phyloP scores from a whole-genome alignment of 2,329 filamentous ascomycete species.

The Aspergillus amoenus region DNA sequence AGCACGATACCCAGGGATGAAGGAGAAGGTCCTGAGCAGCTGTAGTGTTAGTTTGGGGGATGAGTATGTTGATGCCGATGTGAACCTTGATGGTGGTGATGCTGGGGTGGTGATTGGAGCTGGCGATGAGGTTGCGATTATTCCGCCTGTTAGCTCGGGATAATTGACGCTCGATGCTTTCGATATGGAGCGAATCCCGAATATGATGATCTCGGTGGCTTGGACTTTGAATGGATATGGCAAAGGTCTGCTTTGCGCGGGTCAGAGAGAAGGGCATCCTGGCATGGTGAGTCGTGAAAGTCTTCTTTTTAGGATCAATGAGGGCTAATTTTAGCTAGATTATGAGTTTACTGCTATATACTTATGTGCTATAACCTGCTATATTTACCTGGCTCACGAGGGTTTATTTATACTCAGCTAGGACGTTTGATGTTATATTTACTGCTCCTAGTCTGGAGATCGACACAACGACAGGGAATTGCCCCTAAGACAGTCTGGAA shows the following conservation, averaged over 20 bases:
- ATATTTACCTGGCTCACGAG: not conserved
- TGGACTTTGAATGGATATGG: too few relatives aligned
- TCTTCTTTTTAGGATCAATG: not conserved
- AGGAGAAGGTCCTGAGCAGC: conserved; percentile 37
- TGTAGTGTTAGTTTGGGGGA: conserved; percentile 44
- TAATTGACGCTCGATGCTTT: conserved; percentile 18
- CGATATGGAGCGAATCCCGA: too few relatives aligned
- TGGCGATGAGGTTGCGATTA: conserved; percentile 47
- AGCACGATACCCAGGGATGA: conserved; percentile 42
- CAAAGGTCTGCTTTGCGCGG: too few relatives aligned
- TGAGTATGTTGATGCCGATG: conserved; percentile 44
- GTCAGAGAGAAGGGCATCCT: too few relatives aligned
- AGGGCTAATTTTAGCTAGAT: not conserved
- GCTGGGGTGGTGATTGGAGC: conserved; percentile 30
- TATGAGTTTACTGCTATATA: not conserved
- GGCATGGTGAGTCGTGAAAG: too few relatives aligned
- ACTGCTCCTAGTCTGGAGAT: not conserved
- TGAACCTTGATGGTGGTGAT: conserved; percentile 33
- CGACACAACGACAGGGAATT: too few relatives aligned
- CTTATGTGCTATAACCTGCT: not conserved
- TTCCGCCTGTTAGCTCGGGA: conserved; percentile 50
- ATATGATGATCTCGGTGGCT: too few relatives aligned
- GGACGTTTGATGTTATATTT: not conserved
- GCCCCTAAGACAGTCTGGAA: too few relatives aligned
- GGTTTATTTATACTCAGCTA: not conserved